Base-by-base conservation (phyloP, 2,329 filamentous ascomycete genomes). In the Coniochaeta hoffmannii region DNA sequence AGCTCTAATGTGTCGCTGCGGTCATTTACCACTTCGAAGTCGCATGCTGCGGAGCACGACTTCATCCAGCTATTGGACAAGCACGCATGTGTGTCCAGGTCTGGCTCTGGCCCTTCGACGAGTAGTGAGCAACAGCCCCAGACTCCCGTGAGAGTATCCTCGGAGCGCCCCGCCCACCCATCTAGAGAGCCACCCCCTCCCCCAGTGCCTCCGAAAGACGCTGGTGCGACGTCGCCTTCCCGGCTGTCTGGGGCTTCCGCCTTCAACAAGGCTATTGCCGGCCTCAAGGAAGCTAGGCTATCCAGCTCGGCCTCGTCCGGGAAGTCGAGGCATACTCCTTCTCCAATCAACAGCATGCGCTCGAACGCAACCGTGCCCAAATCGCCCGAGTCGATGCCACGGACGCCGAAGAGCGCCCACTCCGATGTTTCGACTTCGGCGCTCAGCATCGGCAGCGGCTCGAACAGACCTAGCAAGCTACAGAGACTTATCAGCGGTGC, bases 1-100 rank as follows among this genome's bases (percentile, higher is more conserved):
- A 80, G 80, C 61, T 85, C 81, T 8, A 83, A 78, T 61, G 70
- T 80, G 4, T 85, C 82, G 12, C 65, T 83, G 17, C 74, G 78
- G 36, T 84, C 81, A 0, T 73, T 79, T n/a, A 70, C 66, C 54
- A 68, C 71, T 22, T 63, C 66, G 9, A 73, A 69, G 57, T 56
- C 64, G 11, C 61, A 62, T 3, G 57, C 63, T 22, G 51, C 57
- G 1, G 67, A 70, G 17, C 67, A 64, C 56, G 61, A 65, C 8
- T 28, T 53, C 51, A 54, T 52, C 7, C 32, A 55, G 55, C 53
- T 56, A n/a, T 52, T 59, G 38, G 53, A 59, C 50, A 56, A 53
- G 55, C 53, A 41, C 17, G 22, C 7, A 12, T 41, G 17, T 41
- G 17, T 41, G 7, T 32, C 30, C 12, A 7, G 12, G 30, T 32